Percentiles rank a stretch among this genome's conserved stretches.
phyloP scores from a whole-genome alignment of 129 eudicot genomes.

The Flaveria robusta region DNA sequence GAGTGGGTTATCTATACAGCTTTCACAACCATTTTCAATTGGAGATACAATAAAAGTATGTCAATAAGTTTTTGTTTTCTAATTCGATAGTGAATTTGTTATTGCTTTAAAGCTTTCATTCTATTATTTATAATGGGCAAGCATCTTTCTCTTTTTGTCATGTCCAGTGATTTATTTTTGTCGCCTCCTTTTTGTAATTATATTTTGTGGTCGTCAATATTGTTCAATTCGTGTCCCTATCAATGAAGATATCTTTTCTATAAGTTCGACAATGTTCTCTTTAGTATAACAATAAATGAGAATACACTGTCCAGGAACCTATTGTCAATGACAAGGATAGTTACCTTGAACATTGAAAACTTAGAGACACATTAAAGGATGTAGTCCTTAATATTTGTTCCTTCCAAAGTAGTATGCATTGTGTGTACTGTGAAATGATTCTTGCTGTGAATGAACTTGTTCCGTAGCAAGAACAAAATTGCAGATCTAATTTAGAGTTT shows the following conservation, averaged over 20 bases:
- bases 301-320: neutral
- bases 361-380: neutral
- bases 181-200: neutral
- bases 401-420: slow-evolving; percentile 16
- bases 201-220: slow-evolving; percentile 10
- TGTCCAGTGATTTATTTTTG: neutral
- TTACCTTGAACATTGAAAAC: slow-evolving; percentile 1
- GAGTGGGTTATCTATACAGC: slow-evolving; percentile 82
- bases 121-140: neutral
- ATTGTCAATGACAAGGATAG: neutral
- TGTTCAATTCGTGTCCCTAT: slow-evolving; percentile 18
- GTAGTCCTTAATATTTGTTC: neutral
- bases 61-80: slow-evolving; percentile 9
- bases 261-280: neutral
- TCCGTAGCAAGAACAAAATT: neutral
- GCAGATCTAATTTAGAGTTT: neutral
- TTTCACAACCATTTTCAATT: slow-evolving; percentile 80
- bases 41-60: slow-evolving; percentile 94
- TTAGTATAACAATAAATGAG: neutral
- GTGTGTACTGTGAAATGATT: neutral
- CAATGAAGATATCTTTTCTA: neutral
- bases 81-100: neutral
- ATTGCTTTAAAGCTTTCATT: slow-evolving; percentile 9
- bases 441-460: neutral
- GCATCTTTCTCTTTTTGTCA: slow-evolving; percentile 8